Base-by-base conservation (phyloP, 768 basidiomycete species). In the Coprinopsis sp. region DNA sequence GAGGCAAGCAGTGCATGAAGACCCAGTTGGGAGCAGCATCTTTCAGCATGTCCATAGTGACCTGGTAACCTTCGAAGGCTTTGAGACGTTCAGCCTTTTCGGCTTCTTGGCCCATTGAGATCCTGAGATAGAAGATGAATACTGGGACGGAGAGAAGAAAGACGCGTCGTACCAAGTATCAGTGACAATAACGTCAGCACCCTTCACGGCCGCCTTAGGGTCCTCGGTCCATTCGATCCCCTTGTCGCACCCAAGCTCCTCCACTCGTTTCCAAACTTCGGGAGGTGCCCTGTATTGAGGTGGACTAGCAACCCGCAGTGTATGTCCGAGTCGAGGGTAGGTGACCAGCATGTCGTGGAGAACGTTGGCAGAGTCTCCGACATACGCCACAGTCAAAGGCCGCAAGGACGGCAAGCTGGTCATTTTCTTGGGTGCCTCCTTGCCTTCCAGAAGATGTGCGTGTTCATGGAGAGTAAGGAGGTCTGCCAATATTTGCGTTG, bases 101-200 rank as follows among this genome's bases (percentile, higher is more conserved):
- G 1, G 84, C 87, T 66, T 98, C 96, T 65, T 96, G 92, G 14
- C 96, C 96, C 96, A 99, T 98, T 2, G 95, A 97, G 53, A 98
- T 92, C 93, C 91, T 94, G 25, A 7, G 33, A 24, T 18, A 22
- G 28, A 27, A 18, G 23, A 13, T 14, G 27, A 25, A 21, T 37
- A 21, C 16, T 30, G 7, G 13, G 29, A n/a, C n/a, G 41, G 30
- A 13, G n/a, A 37, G 24, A 27, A 19, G 16, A 41, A 24, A 31
- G 42, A n/a, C 28, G 49, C 38, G 37, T 61, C 74, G 47, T 50
- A 91, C 92, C 95, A 99, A 3, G 96, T 99, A 64, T 99, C 96
- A 2, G 96, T 99, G 10, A 96, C 79, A 37, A 97, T 88, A n/a
- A 97, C 81, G 58, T 97, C 91, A 6, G 96, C 96, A 34, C 81